A percentile compares a stretch with the other conserved stretches of the same genome.
Evolutionary conservation across 306 rosid species (phyloP).

Genomic region (Cotoneaster glaucophyllus): DNA sequence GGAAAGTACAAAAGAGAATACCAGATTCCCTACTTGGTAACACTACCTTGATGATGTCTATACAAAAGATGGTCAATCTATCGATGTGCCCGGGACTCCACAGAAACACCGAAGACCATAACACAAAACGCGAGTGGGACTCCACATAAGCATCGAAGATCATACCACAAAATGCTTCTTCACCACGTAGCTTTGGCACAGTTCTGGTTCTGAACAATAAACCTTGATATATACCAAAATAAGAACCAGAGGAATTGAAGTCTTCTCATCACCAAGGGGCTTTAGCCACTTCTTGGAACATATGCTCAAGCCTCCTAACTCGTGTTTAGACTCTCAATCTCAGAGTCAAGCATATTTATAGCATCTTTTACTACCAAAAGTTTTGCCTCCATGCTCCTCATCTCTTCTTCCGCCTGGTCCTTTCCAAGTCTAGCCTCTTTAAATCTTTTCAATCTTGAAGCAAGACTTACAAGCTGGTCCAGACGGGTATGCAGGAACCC

Average conservation of each 20-base stretch:
- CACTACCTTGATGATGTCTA: too few species aligned
- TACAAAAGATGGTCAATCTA: too few species aligned
- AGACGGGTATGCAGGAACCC: constrained; percentile 36
- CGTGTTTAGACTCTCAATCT: constrained; percentile 5
- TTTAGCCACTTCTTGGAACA: constrained; percentile 32
- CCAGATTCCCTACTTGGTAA: too few species aligned
- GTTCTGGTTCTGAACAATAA: neutral
- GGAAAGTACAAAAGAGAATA: too few species aligned
- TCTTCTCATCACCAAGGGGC: constrained; percentile 37
- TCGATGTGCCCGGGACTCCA: too few species aligned
- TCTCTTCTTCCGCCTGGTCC: constrained; percentile 17
- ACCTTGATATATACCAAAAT: neutral
- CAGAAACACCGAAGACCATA: too few species aligned
- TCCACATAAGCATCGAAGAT: neutral
- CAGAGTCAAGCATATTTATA: constrained; percentile 18
- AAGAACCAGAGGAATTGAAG: neutral
- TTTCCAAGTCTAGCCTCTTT: constrained; percentile 15
- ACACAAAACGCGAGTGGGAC: neutral
- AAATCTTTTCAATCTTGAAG: constrained; percentile 18
- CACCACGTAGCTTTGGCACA: neutral
- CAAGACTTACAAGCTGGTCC: constrained; percentile 19
- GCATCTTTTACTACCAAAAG: constrained; percentile 11
- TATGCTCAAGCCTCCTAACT: constrained; percentile 13
- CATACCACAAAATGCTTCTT: neutral
- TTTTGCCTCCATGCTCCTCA: constrained; percentile 7